Evolutionary conservation across 768 basidiomycete species (phyloP), one percentile per base, ranked within the genome.

Genomic region (Agrocybe praecox): DNA sequence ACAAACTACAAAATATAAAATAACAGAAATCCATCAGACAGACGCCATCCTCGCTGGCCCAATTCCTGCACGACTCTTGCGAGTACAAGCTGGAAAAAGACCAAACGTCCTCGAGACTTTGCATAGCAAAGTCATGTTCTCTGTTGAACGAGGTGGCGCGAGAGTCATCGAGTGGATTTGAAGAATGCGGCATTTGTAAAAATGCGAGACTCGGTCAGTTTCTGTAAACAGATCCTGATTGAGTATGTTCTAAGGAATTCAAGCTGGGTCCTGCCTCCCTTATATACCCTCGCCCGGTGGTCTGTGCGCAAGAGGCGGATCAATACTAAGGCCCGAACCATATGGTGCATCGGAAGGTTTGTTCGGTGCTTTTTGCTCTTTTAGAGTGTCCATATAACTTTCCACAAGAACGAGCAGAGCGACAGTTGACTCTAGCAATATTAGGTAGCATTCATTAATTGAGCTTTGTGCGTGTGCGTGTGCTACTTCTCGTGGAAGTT

Each of bases 181-280:
- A 85, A 84, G 79, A 75, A 80, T 81, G 81, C 68, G 84, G 84
- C 85, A 86, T 84, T 83, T 80, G 76, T 86, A 85, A 84, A 86
- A 83, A 85, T 87, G 85, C 86, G 81, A 85, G 83, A 87, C 84
- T 84, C 84, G 83, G 85, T 85, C 82, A 85, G 84, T 84, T 83
- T 82, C 85, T 86, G 84, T 86, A 85, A 86, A 86, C 82, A 87
- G 85, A 87, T 86, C 85, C 84, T 87, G 83, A 81, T 83, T 83
- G 85, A 86, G 85, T 87, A 86, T 86, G 84, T 84, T 87, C 85
- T 87, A 62, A 76, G 65, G 83, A 76, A 72, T 66, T 63, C 63
- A 8, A 21, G 49, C 61, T 55, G 51, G 52, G 32, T 55, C 21
- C 29, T 11, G 2, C 18, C 52, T 42, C 18, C 47, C 15, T 68